Conservation (phyloP, 2,329 filamentous ascomycete species). For the Diplodia sapinea region DNA sequence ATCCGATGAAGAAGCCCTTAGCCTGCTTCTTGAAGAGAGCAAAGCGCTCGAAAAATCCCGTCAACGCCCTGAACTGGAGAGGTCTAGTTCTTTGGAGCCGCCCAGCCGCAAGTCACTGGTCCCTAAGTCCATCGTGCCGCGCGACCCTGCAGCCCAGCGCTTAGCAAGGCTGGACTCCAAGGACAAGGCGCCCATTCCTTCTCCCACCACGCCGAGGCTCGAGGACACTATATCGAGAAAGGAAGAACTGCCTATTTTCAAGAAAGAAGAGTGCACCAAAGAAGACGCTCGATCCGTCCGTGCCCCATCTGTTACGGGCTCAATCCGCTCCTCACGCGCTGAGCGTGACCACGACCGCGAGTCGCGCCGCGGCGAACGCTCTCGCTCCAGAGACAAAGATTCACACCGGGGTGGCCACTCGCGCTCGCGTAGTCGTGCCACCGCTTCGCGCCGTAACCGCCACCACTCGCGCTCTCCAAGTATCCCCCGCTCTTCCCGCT, state of each 20-base stretch:
- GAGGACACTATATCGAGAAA: constrained; percentile 3
- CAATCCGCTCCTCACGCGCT: constrained; percentile 22
- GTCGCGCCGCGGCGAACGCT: constrained; percentile 31
- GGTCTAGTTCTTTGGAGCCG: constrained; percentile 48
- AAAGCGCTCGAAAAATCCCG: constrained; percentile 47
- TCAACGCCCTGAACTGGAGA: constrained; percentile 45
- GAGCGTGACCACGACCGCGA: constrained; percentile 37
- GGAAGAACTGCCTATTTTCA: not conserved
- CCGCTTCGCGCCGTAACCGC: constrained; percentile 27
- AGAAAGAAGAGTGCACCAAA: constrained; percentile 16
- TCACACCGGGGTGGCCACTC: constrained; percentile 38
- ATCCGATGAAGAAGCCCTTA: constrained; percentile 44
- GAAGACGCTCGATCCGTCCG: constrained; percentile 19
- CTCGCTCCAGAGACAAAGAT: constrained; percentile 22
- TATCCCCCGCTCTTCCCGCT: constrained; percentile 39
- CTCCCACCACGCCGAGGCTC: constrained; percentile 8
- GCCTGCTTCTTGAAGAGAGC: constrained; percentile 45
- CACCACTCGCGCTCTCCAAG: constrained; percentile 33
- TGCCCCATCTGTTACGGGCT: constrained; percentile 22
- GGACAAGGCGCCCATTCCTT: constrained; percentile 1
- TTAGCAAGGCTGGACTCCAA: constrained; percentile 41
- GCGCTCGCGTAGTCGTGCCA: constrained; percentile 39
- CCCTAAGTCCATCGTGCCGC: constrained; percentile 36
- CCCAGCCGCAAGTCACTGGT: constrained; percentile 48
- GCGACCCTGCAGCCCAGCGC: constrained; percentile 41